Evolutionary conservation across 129 eudicot species (phyloP), one percentile per base, ranked within the genome.

Genomic region (Glebionis coronaria): DNA sequence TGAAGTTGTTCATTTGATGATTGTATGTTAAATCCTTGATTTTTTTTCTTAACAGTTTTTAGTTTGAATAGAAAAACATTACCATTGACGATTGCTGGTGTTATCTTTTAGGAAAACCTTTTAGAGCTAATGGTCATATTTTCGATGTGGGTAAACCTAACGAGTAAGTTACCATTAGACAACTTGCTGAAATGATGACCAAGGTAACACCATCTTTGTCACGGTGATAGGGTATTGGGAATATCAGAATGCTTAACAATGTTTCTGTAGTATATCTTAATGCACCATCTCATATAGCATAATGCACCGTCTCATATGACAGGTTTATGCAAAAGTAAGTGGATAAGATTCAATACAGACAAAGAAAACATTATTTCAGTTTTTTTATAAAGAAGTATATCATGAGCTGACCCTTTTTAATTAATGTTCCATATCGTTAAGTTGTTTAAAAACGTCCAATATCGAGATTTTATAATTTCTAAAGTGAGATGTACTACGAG

Each of bases 131-230:
- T 74, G 96, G 96, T 63, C 96, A 92, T 40, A 92, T 92, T 73
- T 88, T 92, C 69, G 88, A 92, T 63, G 96, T 92, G 35, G 98
- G 98, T 18, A 92, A 92, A 79, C 98, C 96, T 21, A 85, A 92
- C 82, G 88, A 92, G 70, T 96, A 92, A 86, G 98, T 92, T 67
- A 92, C 96, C 27, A 95, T 92, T 13, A 82, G 98, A 70, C 98
- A 92, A 80, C 98, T 92, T 63, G 98, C 96, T 70, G 95, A 92
- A 80, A 92, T 92, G 96, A 88, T 92, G 98, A 88, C 96, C 56
- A 61, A 92, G 98, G 98, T 92, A 31, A 69, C 69, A 40, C 21
- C 23, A 44, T n/a, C 14, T 47, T 3, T n/a, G n/a, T n/a, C n/a
- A n/a, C 42, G 18, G 44, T 66, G n/a, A 74, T 2, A 5, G 44